Evolutionary conservation across 345 rosid species (phyloP).

Genomic region (Trapa incisa): DNA sequence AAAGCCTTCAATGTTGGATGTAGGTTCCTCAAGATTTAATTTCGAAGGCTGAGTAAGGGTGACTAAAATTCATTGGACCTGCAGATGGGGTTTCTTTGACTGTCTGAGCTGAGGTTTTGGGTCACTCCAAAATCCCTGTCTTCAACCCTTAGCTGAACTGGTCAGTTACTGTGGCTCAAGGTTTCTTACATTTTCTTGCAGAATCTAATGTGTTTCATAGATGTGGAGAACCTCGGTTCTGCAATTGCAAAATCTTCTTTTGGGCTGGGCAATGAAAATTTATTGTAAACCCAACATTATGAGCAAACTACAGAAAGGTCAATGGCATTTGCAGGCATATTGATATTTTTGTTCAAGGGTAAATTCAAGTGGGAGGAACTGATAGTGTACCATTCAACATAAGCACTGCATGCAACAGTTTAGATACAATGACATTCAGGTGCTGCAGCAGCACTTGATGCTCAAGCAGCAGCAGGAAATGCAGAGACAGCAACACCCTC

Average conservation of each 20-base stretch:
- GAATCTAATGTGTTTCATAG: neutral
- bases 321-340: no score
- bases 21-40: no score
- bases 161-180: neutral
- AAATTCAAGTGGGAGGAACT: neutral
- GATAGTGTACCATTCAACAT: constrained; percentile 5
- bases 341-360: no score
- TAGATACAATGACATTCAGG: constrained; percentile 44
- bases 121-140: neutral
- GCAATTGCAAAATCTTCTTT: neutral
- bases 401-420: constrained; percentile 29
- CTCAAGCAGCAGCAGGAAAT: constrained; percentile 58
- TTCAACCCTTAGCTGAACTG: neutral
- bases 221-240: neutral
- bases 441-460: constrained; percentile 58
- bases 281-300: no score
- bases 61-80: neutral
- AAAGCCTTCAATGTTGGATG: no score
- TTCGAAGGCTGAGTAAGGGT: neutral
- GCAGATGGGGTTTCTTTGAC: neutral
- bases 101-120: neutral
- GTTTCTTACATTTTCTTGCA: neutral
- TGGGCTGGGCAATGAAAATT: neutral
- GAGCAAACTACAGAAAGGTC: no score
- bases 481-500: constrained; percentile 62